These are phyloP conservation scores for Acacia crassicarpa DNA, from an alignment of 306 rosid species.

Conservation along the genomic window DNA sequence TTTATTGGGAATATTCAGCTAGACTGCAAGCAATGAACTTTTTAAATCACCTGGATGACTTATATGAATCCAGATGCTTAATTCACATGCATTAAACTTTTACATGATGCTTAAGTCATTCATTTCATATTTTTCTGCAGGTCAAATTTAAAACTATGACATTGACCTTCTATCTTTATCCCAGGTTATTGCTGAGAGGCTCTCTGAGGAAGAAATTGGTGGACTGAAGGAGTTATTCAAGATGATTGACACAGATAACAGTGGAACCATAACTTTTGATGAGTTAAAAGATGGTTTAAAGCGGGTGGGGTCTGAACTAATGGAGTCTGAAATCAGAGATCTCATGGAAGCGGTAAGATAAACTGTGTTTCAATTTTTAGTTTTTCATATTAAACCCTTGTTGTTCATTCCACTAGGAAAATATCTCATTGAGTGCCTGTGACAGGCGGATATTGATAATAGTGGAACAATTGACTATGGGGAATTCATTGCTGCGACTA, in stretches of 20 bases:
- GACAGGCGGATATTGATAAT: constrained; percentile 58
- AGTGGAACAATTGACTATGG: constrained; percentile 63
- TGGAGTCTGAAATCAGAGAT: constrained; percentile 68
- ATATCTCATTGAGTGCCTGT: background rate
- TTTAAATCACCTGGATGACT: constrained; percentile 10
- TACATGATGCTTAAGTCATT: background rate
- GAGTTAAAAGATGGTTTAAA: constrained; percentile 59
- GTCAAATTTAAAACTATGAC: constrained; percentile 17
- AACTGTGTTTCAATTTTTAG: background rate
- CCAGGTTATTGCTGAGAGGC: constrained; percentile 63
- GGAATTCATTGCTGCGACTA: constrained; percentile 67
- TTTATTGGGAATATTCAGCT: background rate
- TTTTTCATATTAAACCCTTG: background rate
- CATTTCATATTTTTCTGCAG: constrained; percentile 12
- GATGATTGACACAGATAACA: constrained; percentile 61
- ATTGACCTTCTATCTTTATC: constrained; percentile 25
- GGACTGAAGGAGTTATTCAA: constrained; percentile 61
- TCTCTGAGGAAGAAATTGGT: constrained; percentile 69
- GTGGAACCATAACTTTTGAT: constrained; percentile 63
- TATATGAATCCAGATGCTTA: background rate
- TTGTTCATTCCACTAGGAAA: constrained; percentile 5
- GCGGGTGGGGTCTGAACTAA: constrained; percentile 63
- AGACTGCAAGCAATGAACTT: background rate
- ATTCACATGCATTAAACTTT: background rate
- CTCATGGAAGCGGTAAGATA: constrained; percentile 65